Conservation (phyloP, 176 grass and related monocot species). For the barley (Hordeum vulgare) region MorexV3_pseudomolecules_assembly NC_058524.1:528636544-528637043, state of each 20-base stretch:
- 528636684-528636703: neutral
- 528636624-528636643: conserved; percentile 35
- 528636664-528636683: neutral
- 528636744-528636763: neutral
- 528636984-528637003: conserved; percentile 44
- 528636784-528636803: conserved; percentile 46
- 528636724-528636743: neutral
- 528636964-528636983: conserved; percentile 15
- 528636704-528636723: conserved; percentile 23
- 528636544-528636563: neutral
- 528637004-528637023: conserved; percentile 46
- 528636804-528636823: conserved; percentile 2
- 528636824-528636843: neutral
- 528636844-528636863: neutral
- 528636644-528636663: conserved; percentile 24
- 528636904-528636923: neutral
- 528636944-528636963: neutral
- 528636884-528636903: neutral
- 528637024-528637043: conserved; percentile 53
- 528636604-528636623: neutral
- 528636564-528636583: neutral
- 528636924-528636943: neutral
- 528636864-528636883: conserved; percentile 12
- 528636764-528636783: neutral
- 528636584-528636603: neutral